Evolutionary conservation across 1,139 yeast genomes (phyloP).

Genomic region (Candida smagusa): DNA sequence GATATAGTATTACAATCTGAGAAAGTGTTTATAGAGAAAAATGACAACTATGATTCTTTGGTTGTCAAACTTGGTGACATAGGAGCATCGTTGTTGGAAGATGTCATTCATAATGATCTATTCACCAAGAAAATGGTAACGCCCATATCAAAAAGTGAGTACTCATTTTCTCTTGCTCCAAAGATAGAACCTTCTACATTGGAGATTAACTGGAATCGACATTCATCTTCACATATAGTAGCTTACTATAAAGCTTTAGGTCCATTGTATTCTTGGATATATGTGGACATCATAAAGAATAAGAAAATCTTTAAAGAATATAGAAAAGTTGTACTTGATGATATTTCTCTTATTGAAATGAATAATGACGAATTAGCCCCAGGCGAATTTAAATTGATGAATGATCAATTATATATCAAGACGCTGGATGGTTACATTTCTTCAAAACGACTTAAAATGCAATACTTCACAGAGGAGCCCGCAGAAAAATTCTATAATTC

Average conservation of each 20-base stretch:
- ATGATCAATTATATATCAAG: slow-evolving; percentile 31
- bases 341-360: slow-evolving; percentile 16
- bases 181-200: slow-evolving; percentile 44
- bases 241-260: slow-evolving; percentile 58
- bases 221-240: slow-evolving; percentile 37
- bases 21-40: slow-evolving; percentile 29
- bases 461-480: slow-evolving; percentile 48
- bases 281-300: slow-evolving; percentile 26
- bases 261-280: slow-evolving; percentile 48
- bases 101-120: slow-evolving; percentile 36
- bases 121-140: slow-evolving; percentile 19
- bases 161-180: slow-evolving; percentile 53
- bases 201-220: slow-evolving; percentile 44
- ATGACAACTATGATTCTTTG: slow-evolving; percentile 45
- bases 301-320: slow-evolving; percentile 22
- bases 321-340: slow-evolving; percentile 49
- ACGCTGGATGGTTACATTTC: slow-evolving; percentile 43
- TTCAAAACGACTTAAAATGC: slow-evolving; percentile 44
- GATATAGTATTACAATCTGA: slow-evolving; percentile 59
- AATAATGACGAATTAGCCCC: slow-evolving; percentile 15
- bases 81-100: slow-evolving; percentile 59
- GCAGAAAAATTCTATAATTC: slow-evolving; percentile 39
- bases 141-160: slow-evolving; percentile 11
- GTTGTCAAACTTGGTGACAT: slow-evolving; percentile 46
- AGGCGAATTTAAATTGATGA: slow-evolving; percentile 41